Base-by-base conservation (phyloP, 768 basidiomycete species). In the Amanita pseudoporphyria region DNA sequence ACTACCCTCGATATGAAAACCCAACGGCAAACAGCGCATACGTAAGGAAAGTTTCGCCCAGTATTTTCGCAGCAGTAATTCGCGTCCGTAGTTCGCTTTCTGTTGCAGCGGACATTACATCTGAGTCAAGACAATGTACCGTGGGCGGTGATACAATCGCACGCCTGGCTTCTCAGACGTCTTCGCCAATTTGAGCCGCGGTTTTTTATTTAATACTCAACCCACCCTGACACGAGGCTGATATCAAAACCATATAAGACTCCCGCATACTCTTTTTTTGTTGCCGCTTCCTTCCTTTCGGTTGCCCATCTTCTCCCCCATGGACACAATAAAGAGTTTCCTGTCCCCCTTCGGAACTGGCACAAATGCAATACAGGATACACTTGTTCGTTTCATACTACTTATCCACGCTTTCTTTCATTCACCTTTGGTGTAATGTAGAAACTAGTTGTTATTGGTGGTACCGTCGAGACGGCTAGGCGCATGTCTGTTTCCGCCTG, bases 381-480 rank as follows among this genome's bases (percentile, higher is more conserved):
- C 87, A 33, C 70, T 90, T 35, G 87, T 87, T 62, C 45, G 74
- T 64, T 30, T 30, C 26, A 28, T 30, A 16, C 16, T 32, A 30
- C 33, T 14, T 21, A 22, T 19, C 13, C 50, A 0, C 41, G 16
- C 30, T 14, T 19, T 47, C 32, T 46, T 19, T 45, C 28, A 13
- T 22, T 38, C n/a, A 33, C 9, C 18, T 26, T 18, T 6, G 45
- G 2, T n/a, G n/a, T n/a, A n/a, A n/a, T n/a, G n/a, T 56, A 89
- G 88, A 90, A 88, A 85, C 74, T 90, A 21, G 88, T 92, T 30
- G 88, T 92, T 58, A 85, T 92, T 60, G 89, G 89, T 21, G 89
- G 89, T 1, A 90, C 89, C 0, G 84, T 91, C 18, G 88, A 91
- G 62, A 90, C 87, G 13, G 87, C 87, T 30, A 74, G 88, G 54